Evolutionary conservation across 1,139 yeast species (phyloP).

Genomic region (Protomyces gravidus): DNA sequence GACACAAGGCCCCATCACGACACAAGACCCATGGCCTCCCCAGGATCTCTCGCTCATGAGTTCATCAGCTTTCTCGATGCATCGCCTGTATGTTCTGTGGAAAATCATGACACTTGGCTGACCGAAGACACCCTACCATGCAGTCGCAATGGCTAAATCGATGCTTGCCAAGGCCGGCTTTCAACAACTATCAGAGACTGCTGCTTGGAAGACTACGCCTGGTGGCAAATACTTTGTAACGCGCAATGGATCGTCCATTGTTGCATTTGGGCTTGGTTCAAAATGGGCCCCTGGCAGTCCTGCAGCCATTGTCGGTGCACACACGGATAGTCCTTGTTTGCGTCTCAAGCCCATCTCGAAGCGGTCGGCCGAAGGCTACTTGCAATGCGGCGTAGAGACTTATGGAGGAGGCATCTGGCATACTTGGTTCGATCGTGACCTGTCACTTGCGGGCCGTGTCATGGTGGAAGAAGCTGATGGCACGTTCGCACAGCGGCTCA

Average conservation of each 20-base stretch:
- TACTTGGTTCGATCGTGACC: conserved; percentile 83
- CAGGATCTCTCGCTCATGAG: conserved; percentile 14
- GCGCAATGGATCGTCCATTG: conserved; percentile 79
- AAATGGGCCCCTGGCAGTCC: conserved; percentile 77
- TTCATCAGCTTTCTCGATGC: conserved; percentile 59
- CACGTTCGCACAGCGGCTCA: conserved; percentile 57
- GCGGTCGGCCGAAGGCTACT: conserved; percentile 63
- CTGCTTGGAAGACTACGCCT: conserved; percentile 60
- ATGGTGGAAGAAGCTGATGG: conserved; percentile 52
- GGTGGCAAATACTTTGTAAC: conserved; percentile 67
- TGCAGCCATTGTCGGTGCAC: conserved; percentile 85
- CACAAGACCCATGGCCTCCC: not conserved
- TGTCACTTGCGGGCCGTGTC: conserved; percentile 88
- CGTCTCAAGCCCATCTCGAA: conserved; percentile 85
- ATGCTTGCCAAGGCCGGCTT: conserved; percentile 61
- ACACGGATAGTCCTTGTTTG: conserved; percentile 80
- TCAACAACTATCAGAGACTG: conserved; percentile 65
- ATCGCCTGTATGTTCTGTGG: conserved; percentile 50
- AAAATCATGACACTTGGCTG: not conserved
- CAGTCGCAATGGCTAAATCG: conserved; percentile 61
- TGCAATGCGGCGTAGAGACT: conserved; percentile 87
- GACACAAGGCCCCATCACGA: not conserved
- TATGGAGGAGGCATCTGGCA: conserved; percentile 97
- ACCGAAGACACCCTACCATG: conserved; percentile 78
- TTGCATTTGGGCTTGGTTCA: conserved; percentile 68